Base-by-base conservation (phyloP, 148 eudicot genomes). In the Rhododendron griersonianum region DNA sequence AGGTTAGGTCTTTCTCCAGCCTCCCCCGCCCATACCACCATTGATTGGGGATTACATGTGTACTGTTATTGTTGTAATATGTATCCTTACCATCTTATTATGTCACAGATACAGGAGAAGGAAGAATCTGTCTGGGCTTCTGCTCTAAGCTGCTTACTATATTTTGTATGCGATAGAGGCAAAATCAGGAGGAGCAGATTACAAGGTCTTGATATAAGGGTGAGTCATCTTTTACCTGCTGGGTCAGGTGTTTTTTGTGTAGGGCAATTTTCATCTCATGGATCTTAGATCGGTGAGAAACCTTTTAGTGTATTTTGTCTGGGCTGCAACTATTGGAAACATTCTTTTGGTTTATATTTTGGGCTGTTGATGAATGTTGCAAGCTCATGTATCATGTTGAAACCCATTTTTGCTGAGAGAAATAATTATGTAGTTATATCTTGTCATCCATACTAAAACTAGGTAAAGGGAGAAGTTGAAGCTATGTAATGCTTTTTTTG, bases 91-190 rank as follows among this genome's bases (percentile, higher is more conserved):
- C 30, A 47, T 84, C 48, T 80, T n/a, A 25, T 50, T 86, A 41
- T 53, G 23, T 84, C 45, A 74, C 95, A 97, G 99, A 88, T 88
- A 84, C 98, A 95, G 89, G 98, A 97, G 88, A 92, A 90, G 89
- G 96, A 94, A 83, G 98, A 96, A 90, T 91, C 98, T 78, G 94
- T 97, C 67, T 97, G 99, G 99, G 99, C 99, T 79, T 97, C 99
- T 86, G 96, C 98, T 83, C 88, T 97, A 71, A 97, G 99, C 92
- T 97, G 99, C 87, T 93, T 97, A 87, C 94, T 97, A 57, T 97
- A 95, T 90, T 97, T 97, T 85, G 93, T 94, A 82, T 95, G 98
- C 76, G 95, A 97, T 90, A 91, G 94, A 89, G 99, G 99, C 87
- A 93, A 92, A 88, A 94, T 97, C 87, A 93, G 95, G 51, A 93